Conservation (phyloP, 2,329 filamentous ascomycete genomes). For the Trichoderma sp. region DNA sequence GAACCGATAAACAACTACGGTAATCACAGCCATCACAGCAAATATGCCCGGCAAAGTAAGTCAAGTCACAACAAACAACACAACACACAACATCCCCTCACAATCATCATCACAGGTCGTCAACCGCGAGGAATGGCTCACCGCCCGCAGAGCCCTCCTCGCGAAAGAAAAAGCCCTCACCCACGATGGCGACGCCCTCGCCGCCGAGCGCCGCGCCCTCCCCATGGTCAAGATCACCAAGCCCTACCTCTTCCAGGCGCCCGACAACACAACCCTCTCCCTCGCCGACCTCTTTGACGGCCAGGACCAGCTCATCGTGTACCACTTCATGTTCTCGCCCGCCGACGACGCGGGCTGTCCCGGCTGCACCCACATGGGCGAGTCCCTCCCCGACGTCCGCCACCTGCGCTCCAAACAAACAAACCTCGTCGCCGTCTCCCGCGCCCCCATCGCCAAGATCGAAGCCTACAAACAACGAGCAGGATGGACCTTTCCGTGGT, state of each 20-base stretch:
- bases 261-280: slow-evolving; percentile 30
- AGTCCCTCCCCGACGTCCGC: slow-evolving; percentile 44
- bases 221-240: slow-evolving; percentile 46
- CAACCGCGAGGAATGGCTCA: slow-evolving; percentile 41
- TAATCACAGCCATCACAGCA: neutral
- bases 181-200: slow-evolving; percentile 37
- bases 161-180: slow-evolving; percentile 42
- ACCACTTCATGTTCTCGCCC: slow-evolving; percentile 52
- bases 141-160: slow-evolving; percentile 40
- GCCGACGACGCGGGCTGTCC: slow-evolving; percentile 41
- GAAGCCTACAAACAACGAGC: slow-evolving; percentile 42
- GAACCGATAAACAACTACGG: neutral
- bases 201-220: slow-evolving; percentile 40
- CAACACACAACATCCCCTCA: neutral
- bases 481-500: slow-evolving; percentile 48
- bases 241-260: slow-evolving; percentile 42
- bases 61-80: neutral
- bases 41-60: slow-evolving; percentile 18
- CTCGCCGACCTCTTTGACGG: slow-evolving; percentile 41
- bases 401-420: slow-evolving; percentile 45
- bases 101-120: slow-evolving; percentile 34
- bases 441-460: slow-evolving; percentile 43
- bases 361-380: slow-evolving; percentile 45
- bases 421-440: slow-evolving; percentile 45
- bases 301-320: slow-evolving; percentile 45